Evolutionary conservation across 2,329 filamentous ascomycete species (phyloP), one percentile per base, ranked within the genome.

Genomic region (Pseudogymnoascus sp.): DNA sequence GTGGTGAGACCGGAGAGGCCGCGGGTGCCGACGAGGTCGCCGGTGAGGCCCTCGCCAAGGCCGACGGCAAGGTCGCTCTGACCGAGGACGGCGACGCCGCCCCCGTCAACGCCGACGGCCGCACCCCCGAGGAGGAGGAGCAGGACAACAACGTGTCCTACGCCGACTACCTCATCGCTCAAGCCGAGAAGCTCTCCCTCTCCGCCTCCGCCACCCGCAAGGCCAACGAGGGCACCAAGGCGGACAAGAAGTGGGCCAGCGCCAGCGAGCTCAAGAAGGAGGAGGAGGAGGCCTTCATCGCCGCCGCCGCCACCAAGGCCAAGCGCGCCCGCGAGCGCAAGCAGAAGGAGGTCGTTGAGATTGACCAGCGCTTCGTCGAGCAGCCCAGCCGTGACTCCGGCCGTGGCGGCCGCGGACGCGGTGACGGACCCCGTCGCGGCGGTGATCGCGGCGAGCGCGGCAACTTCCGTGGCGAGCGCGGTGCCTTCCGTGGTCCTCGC

Each of bases 1-100:
- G 93, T 72, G 88, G 85, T 74, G 83, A 84, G 71, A 89, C 91
- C 74, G 95, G 92, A 72, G 81, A 88, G 67, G 89, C 89, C 74
- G 91, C 96, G 80, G 87, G 89, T 79, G 89, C 89, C 74, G 95
- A 97, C 72, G 95, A 97, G 84, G 86, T 91, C 79, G 91, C 89
- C 71, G 95, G 89, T 71, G 92, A 96, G 77, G 88, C 86, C 71
- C 96, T 97, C 71, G 95, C 95, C 70, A 84, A 91, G 79, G 81
- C 83, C 68, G 93, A 97, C 75, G 84, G 91, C 80, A 91, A 89
- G 80, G 89, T 91, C 66, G 83, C 80, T 62, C 74, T 78, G 61
- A 77, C 76, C 43, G 84, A 82, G 70, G 84, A 81, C 67, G 78
- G 76, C 74, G 75, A 73, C 67, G 77, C 75, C 64, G 76, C 78